Evolutionary conservation across 164 flowering plant genomes (phyloP), one percentile per base, ranked within the genome.

Genomic region (Berberis thunbergii): DNA sequence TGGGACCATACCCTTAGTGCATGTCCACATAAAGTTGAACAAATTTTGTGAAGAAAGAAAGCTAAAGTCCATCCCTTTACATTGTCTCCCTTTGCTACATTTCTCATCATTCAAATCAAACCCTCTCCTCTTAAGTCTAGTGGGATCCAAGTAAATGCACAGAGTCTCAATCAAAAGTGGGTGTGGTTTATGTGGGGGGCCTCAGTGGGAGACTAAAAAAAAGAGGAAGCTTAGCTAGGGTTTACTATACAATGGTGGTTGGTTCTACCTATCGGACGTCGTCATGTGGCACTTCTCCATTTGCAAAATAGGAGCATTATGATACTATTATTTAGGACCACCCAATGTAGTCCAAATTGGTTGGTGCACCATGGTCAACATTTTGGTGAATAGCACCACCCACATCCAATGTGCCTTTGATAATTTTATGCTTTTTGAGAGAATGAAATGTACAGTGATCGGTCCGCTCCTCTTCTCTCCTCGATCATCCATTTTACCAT

Each of bases 21-120:
- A 61, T 79, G 85, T 76, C 81, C 4, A 60, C 55, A 42, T 63
- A 82, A 82, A 76, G 81, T 46, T 69, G 67, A 70, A 75, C 86
- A 79, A 44, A 49, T 54, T 64, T 26, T 26, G 26, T 26, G 26
- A 26, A 26, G 26, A 26, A 26, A 26, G 26, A 26, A 26, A 26
- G 26, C 26, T 26, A 26, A 26, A 26, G 26, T 26, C 26, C 26
- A 26, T 26, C 26, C 26, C 26, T 26, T 26, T 26, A 26, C 26
- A 26, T 26, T 26, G 26, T 26, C 26, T 26, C 26, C 26, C 26
- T 26, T 26, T 26, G 26, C 26, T 26, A 26, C 26, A 26, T 26
- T 52, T 52, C 54, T 52, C 11, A 9, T 8, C 4, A 46, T 55
- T 55, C 13, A 0, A 52, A 54, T 40, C 60, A 58, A 43, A 58